Conservation (phyloP, 2,329 filamentous ascomycete species). For the Truncatella angustata region DNA sequence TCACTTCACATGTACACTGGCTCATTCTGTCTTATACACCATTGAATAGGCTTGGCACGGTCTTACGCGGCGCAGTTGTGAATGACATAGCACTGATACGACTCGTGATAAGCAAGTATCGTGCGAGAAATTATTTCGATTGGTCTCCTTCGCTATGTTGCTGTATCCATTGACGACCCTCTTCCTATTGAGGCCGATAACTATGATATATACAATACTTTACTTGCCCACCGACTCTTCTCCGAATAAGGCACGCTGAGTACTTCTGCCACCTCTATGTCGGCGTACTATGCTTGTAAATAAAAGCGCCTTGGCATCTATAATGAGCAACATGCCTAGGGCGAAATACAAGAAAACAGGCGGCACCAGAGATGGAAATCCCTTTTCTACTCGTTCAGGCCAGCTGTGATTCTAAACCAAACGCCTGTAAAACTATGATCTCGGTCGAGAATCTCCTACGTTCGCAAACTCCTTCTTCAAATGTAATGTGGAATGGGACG, state of each 20-base stretch:
- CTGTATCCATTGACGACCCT: constrained; percentile 1
- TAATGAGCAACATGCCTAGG: not conserved
- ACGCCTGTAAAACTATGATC: not conserved
- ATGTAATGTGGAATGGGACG: not conserved
- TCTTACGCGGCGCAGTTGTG: too few species aligned
- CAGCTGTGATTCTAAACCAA: not conserved
- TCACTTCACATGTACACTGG: too few species aligned
- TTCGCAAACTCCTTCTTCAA: constrained; percentile 4
- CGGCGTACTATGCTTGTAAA: too few species aligned
- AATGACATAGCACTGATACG: too few species aligned
- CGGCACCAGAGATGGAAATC: not conserved
- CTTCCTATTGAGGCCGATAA: not conserved
- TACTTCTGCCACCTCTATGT: too few species aligned
- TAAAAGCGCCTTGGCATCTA: not conserved
- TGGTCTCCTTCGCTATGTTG: not conserved
- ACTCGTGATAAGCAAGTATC: too few species aligned
- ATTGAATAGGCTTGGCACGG: too few species aligned
- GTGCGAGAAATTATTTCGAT: not conserved
- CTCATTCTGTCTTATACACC: too few species aligned
- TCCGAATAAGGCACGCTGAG: not conserved
- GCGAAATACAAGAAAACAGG: constrained; percentile 1
- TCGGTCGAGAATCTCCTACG: not conserved
- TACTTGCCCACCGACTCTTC: not conserved
- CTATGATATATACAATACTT: constrained; percentile 10
- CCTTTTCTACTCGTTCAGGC: not conserved